Evolutionary conservation across 345 rosid genomes (phyloP).

Genomic region (Acer campestre): DNA sequence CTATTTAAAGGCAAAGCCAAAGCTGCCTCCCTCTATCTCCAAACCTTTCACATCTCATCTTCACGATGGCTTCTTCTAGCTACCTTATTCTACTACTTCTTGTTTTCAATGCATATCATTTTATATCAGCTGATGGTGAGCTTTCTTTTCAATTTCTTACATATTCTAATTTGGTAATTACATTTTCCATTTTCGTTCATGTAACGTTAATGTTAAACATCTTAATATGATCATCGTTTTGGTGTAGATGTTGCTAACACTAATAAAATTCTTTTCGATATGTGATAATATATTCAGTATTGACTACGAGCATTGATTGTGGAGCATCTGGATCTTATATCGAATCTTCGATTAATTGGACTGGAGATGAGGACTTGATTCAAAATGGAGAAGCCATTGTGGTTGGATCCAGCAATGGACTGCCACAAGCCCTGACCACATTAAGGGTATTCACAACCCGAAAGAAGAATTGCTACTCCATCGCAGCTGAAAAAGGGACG

Average conservation of each 20-base stretch:
- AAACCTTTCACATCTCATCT: not conserved
- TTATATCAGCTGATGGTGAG: not conserved
- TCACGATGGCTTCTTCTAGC: not conserved
- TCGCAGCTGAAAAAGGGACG: constrained; percentile 9
- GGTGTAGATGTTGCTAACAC: too few species aligned
- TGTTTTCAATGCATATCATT: not conserved
- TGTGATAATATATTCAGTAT: not conserved
- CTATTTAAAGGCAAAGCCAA: not conserved
- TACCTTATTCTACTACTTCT: not conserved
- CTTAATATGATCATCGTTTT: too few species aligned
- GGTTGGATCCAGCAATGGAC: not conserved
- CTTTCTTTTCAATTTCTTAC: not conserved
- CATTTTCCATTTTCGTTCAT: too few species aligned
- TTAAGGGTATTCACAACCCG: constrained; percentile 35
- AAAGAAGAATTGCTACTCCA: constrained; percentile 39
- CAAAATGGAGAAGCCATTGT: constrained; percentile 25
- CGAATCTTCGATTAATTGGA: constrained; percentile 23
- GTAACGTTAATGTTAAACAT: too few species aligned
- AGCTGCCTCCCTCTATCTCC: not conserved
- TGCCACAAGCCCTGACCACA: constrained; percentile 20
- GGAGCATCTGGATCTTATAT: constrained; percentile 24
- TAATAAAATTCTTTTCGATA: too few species aligned
- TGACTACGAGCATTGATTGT: constrained; percentile 32
- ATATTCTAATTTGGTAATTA: too few species aligned
- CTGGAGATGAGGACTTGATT: constrained; percentile 28